Conservation (phyloP, 2,329 filamentous ascomycete genomes). For the Epichloe amarillans region DNA sequence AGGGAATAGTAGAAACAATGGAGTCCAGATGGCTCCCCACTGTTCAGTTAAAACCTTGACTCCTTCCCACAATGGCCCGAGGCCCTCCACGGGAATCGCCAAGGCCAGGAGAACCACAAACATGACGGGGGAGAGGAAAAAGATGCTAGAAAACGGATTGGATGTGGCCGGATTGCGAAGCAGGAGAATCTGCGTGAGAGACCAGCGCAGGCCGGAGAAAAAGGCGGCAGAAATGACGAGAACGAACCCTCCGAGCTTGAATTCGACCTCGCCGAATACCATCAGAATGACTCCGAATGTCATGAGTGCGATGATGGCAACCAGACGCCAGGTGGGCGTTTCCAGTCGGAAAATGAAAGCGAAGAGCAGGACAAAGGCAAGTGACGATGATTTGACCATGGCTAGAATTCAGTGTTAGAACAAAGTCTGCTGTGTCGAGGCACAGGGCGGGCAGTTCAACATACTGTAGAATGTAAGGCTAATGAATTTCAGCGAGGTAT, state of each 20-base stretch:
- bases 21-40: slow-evolving; percentile 54
- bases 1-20: slow-evolving; percentile 73
- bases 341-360: slow-evolving; percentile 91
- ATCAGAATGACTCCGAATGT: slow-evolving; percentile 91
- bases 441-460: slow-evolving; percentile 14
- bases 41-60: slow-evolving; percentile 48
- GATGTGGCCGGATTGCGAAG: slow-evolving; percentile 87
- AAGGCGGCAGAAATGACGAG: slow-evolving; percentile 89
- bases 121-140: slow-evolving; percentile 88
- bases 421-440: background rate
- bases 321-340: slow-evolving; percentile 70
- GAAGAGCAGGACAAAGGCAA: slow-evolving; percentile 90
- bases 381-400: slow-evolving; percentile 92
- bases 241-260: slow-evolving; percentile 73
- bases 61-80: slow-evolving; percentile 52
- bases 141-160: slow-evolving; percentile 97
- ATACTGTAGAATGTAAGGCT: slow-evolving; percentile 89
- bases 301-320: slow-evolving; percentile 83
- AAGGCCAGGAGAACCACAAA: slow-evolving; percentile 70
- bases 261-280: slow-evolving; percentile 90
- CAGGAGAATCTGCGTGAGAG: slow-evolving; percentile 91
- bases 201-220: slow-evolving; percentile 95
- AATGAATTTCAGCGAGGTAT: slow-evolving; percentile 92
- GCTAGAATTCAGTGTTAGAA: slow-evolving; percentile 31
- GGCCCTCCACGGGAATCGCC: slow-evolving; percentile 76